These are phyloP conservation scores for Trametes coccinea DNA, from an alignment of 768 basidiomycete species.

Conservation along the genomic window DNA sequence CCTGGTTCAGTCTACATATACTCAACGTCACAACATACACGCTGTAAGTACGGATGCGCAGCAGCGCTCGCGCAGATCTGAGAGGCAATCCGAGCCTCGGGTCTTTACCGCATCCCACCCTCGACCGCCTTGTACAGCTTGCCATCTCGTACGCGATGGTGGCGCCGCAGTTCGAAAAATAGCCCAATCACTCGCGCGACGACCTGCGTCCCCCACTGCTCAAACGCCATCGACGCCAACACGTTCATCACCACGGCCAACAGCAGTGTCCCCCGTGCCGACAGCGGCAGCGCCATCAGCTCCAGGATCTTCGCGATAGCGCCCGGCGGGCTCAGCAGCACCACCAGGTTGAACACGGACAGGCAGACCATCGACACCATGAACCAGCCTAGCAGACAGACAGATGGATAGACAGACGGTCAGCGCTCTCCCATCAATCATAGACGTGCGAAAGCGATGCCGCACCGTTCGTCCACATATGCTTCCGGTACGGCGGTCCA, in stretches of 20 bases:
- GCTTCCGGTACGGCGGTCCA: conserved; percentile 92
- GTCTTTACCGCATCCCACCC: conserved; percentile 52
- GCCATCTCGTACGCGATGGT: conserved; percentile 56
- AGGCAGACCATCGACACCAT: conserved; percentile 75
- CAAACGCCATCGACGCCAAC: conserved; percentile 68
- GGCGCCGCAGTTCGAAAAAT: conserved; percentile 43
- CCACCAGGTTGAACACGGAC: conserved; percentile 70
- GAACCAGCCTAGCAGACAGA: conserved; percentile 57
- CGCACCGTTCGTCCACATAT: conserved; percentile 94
- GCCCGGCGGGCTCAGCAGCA: conserved; percentile 72
- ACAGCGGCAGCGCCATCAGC: conserved; percentile 70
- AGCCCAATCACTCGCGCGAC: conserved; percentile 58
- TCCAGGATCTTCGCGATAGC: conserved; percentile 63
- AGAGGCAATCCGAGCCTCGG: background rate
- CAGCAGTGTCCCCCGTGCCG: conserved; percentile 71
- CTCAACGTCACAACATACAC: background rate
- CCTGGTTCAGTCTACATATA: background rate
- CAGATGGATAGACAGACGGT: background rate
- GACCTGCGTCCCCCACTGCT: conserved; percentile 67
- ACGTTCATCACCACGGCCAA: conserved; percentile 70
- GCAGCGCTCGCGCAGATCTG: conserved; percentile 7
- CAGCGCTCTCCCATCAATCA: background rate
- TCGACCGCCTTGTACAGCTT: conserved; percentile 88
- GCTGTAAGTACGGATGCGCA: background rate
- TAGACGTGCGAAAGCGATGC: conserved; percentile 7